A percentile compares a stretch with the other conserved stretches of the same genome.
Evolutionary conservation across 2,329 filamentous ascomycete genomes (phyloP).

Genomic region (Monosporascus sp.): DNA sequence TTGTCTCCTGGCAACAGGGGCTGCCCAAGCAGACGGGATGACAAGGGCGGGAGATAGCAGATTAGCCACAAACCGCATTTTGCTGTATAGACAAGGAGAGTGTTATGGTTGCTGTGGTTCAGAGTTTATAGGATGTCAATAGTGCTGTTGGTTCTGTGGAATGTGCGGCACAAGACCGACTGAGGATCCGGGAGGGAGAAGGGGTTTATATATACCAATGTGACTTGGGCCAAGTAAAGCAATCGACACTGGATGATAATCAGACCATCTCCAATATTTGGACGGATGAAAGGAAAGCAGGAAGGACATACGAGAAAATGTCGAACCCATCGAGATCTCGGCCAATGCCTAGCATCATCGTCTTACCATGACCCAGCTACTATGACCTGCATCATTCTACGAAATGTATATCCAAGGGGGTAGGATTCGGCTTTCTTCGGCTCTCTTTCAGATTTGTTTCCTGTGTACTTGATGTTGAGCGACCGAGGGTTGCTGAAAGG

Average conservation of each 20-base stretch:
- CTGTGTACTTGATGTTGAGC: too few relatives aligned
- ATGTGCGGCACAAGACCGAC: not conserved
- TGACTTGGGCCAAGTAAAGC: not conserved
- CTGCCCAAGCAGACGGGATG: conserved; percentile 15
- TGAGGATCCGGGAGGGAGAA: not conserved
- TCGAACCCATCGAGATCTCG: too few relatives aligned
- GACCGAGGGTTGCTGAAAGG: too few relatives aligned
- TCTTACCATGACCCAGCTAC: too few relatives aligned
- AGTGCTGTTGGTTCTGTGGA: not conserved
- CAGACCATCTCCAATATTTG: not conserved
- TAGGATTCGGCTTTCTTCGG: too few relatives aligned
- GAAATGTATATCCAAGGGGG: too few relatives aligned
- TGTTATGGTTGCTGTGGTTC: not conserved
- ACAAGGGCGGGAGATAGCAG: conserved; percentile 20
- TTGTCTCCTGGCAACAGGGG: conserved; percentile 16
- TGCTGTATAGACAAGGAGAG: conserved; percentile 2
- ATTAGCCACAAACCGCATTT: conserved; percentile 21
- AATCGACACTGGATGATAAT: not conserved
- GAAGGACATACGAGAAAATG: not conserved
- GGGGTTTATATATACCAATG: not conserved
- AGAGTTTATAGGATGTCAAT: not conserved
- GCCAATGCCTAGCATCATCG: too few relatives aligned
- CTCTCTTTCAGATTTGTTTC: too few relatives aligned
- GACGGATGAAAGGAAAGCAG: not conserved
- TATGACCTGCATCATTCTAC: too few relatives aligned